phyloP scores from a whole-genome alignment of 2,329 filamentous ascomycete genomes.

The Claviceps sp. region DNA sequence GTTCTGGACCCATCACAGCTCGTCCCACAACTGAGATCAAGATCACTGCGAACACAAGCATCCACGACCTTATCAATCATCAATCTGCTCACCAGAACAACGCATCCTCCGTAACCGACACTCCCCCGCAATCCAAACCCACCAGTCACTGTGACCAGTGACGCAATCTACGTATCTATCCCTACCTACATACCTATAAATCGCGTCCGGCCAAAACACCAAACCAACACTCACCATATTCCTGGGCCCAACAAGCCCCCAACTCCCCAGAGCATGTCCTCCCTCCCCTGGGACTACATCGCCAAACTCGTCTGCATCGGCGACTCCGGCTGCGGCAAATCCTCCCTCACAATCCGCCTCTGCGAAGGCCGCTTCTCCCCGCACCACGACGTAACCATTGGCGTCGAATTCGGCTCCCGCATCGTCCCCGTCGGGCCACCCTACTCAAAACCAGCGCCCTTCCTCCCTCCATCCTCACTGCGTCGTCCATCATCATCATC shows the following conservation, averaged over 20 bases:
- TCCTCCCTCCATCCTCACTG: conserved; percentile 10
- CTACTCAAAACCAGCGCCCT: conserved; percentile 36
- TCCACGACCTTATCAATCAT: too few species aligned
- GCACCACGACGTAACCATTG: conserved; percentile 94
- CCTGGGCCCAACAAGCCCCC: too few species aligned
- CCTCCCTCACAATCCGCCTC: conserved; percentile 81
- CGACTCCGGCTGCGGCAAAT: conserved; percentile 93
- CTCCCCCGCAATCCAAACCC: too few species aligned
- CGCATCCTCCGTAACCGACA: too few species aligned
- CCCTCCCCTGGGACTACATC: conserved; percentile 90
- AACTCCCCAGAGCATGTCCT: conserved; percentile 31
- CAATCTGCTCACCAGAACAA: too few species aligned
- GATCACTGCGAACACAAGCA: too few species aligned
- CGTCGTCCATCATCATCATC: neutral
- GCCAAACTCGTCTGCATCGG: conserved; percentile 97
- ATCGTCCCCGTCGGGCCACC: conserved; percentile 85
- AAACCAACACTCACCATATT: too few species aligned
- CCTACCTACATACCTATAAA: neutral
- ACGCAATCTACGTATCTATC: too few species aligned
- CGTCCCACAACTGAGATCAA: too few species aligned
- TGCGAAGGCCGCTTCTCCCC: conserved; percentile 92
- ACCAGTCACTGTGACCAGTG: too few species aligned
- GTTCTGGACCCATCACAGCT: too few species aligned
- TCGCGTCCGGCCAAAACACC: neutral
- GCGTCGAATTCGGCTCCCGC: conserved; percentile 87